Evolutionary conservation across 345 rosid species (phyloP), one percentile per base, ranked within the genome.

Genomic region (Adansonia digitata): DNA sequence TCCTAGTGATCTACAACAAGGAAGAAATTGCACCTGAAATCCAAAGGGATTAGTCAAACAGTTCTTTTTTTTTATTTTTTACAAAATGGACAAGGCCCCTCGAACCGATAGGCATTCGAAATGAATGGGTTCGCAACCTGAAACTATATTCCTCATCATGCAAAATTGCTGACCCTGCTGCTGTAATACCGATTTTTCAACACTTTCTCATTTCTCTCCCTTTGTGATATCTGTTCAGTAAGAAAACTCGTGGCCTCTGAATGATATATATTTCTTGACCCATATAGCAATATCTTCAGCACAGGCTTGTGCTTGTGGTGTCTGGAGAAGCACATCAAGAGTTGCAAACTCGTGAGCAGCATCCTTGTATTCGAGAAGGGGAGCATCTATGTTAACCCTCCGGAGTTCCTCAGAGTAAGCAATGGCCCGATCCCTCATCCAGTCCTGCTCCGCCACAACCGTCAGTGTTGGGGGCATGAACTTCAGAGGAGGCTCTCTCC

Each of bases 381-480:
- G 97, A 39, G 98, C 90, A 76, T 95, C 96, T 8, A 93, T 93
- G 42, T 93, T 95, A 71, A 88, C 97, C 85, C 87, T 95, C 59
- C 96, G 82, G 73, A 95, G 88, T 81, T 91, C 96, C 82, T 95
- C 96, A 0, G 94, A 91, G 80, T 93, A 95, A 48, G 93, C 90
- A 75, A 93, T 91, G 82, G 98, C 99, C 56, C 91, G 82, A 73
- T 95, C 99, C 82, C 96, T 89, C 99, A 93, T 95, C 96, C 96
- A 93, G 79, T 93, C 99, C 12, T 89, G 97, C 75, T 95, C 96
- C 2, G 98, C 98, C 40, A 95, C 93, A 76, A 95, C 88, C 29
- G 97, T 93, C 42, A 95, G 89, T 14, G 98, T 95, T 20, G 96
- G 98, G 4, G 97, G 99, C 97, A 91, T 91, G 81, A 82, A 81